phyloP scores from a whole-genome alignment of 495 filamentous ascomycete genomes.

The Usnea hakonensis region DNA sequence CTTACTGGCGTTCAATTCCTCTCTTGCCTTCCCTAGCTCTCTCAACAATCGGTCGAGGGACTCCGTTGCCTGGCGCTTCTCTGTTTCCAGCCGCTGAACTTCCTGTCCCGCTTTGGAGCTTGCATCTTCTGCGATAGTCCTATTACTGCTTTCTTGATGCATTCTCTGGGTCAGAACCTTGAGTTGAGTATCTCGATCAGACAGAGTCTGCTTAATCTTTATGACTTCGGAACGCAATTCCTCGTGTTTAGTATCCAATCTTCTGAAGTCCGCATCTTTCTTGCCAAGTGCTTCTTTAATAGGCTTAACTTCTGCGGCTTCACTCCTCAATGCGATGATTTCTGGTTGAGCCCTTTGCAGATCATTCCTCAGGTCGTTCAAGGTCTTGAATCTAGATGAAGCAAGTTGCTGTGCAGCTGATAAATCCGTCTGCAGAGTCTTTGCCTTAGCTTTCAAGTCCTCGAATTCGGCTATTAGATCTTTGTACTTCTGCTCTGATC shows the following conservation, averaged over 20 bases:
- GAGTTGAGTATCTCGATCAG: slow-evolving; percentile 70
- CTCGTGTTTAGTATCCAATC: slow-evolving; percentile 69
- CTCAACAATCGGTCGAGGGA: slow-evolving; percentile 56
- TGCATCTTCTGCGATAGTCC: slow-evolving; percentile 69
- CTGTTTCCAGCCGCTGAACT: slow-evolving; percentile 63
- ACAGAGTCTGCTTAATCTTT: slow-evolving; percentile 56
- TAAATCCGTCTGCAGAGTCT: slow-evolving; percentile 71
- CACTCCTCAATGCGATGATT: slow-evolving; percentile 62
- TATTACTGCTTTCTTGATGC: slow-evolving; percentile 61
- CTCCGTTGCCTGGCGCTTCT: slow-evolving; percentile 68
- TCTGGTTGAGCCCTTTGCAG: slow-evolving; percentile 84
- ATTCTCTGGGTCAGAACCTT: slow-evolving; percentile 67
- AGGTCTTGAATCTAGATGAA: slow-evolving; percentile 76
- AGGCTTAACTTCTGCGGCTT: slow-evolving; percentile 62
- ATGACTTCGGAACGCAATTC: slow-evolving; percentile 69
- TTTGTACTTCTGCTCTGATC: slow-evolving; percentile 48
- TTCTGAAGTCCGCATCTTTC: slow-evolving; percentile 60
- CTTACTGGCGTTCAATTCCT: slow-evolving; percentile 58
- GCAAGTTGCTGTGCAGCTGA: slow-evolving; percentile 80
- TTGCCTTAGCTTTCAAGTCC: slow-evolving; percentile 59
- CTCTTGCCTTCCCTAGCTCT: slow-evolving; percentile 62
- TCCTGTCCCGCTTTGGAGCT: slow-evolving; percentile 63
- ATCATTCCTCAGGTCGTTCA: slow-evolving; percentile 68
- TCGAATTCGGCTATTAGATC: slow-evolving; percentile 65
- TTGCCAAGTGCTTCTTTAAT: slow-evolving; percentile 63